A percentile compares a stretch with the other conserved stretches of the same genome.
Conservation (phyloP, 768 basidiomycete species). For the Leccinum truebloodii region DNA sequence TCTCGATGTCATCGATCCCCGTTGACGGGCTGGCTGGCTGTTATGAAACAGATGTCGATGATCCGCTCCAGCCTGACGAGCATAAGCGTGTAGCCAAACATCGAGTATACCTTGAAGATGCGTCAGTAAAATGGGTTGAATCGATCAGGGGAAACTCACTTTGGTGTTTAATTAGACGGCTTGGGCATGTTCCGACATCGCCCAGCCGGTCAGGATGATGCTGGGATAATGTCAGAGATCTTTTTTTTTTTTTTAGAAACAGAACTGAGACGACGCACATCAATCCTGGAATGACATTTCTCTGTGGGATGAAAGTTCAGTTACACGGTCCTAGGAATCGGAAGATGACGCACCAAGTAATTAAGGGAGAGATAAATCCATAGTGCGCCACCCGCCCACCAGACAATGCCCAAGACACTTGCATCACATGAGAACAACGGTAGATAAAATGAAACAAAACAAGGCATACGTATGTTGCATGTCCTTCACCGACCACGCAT, state of each 20-base stretch:
- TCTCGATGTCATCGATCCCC: slow-evolving; percentile 50
- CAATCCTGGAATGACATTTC: too few relatives aligned
- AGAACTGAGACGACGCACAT: too few relatives aligned
- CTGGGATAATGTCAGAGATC: too few relatives aligned
- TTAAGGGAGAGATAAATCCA: slow-evolving; percentile 81
- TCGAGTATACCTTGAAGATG: slow-evolving; percentile 62
- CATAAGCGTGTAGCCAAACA: slow-evolving; percentile 87
- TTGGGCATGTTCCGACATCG: slow-evolving; percentile 89
- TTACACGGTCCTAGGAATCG: too few relatives aligned
- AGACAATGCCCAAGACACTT: slow-evolving; percentile 54
- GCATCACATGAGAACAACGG: neutral
- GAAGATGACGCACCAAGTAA: slow-evolving; percentile 54
- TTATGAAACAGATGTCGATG: slow-evolving; percentile 82
- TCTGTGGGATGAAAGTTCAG: too few relatives aligned
- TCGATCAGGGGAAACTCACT: slow-evolving; percentile 37
- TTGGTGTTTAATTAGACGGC: slow-evolving; percentile 81
- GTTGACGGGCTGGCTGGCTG: slow-evolving; percentile 32
- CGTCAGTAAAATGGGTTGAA: neutral
- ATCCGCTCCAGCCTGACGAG: slow-evolving; percentile 80
- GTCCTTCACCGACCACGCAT: slow-evolving; percentile 58
- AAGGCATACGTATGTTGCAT: slow-evolving; percentile 86
- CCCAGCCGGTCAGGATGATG: slow-evolving; percentile 84
- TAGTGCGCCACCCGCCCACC: slow-evolving; percentile 95
- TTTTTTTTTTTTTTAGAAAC: too few relatives aligned
- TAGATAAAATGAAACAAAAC: neutral